Evolutionary conservation across 495 filamentous ascomycete genomes (phyloP), one percentile per base, ranked within the genome.

Genomic region (Friedmanniomyces endolithicus): DNA sequence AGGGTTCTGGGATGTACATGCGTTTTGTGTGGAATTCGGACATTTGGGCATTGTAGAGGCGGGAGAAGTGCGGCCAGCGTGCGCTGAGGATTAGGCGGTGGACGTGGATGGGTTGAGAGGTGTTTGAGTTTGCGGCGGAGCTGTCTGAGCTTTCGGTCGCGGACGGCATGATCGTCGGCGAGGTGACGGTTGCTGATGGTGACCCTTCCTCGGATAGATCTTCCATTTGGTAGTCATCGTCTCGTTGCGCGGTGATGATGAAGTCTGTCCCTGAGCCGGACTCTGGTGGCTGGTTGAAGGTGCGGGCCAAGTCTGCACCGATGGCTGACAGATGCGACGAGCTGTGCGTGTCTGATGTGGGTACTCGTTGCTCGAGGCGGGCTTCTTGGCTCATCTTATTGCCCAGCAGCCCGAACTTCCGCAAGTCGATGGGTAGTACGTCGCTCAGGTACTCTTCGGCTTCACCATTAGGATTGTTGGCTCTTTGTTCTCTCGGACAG

Each of bases 1-100:
- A 97, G 1, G 89, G 88, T 65, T 97, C 94, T 0, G 94, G 90
- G 40, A 98, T 94, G 69, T 97, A 92, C 85, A 98, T 90, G 66
- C 86, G 86, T 62, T 90, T 89, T 12, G 86, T 88, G 67, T 97
- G 92, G 63, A 92, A 97, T 65, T 98, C 92, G 11, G 84, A 81
- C 92, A 98, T 97, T 60, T 94, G 88, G 11, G 90, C 80, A 19
- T 86, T 78, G 69, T 92, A 96, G 4, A 98, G 69, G 11, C 90
- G 82, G 23, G 83, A 81, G 68, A 98, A 98, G 67, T 98, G 94
- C 14, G 92, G 90, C 92, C 92, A 98, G 37, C 92, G 82, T 6
- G 94, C 83, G 65, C 90, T 87, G 19, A 98, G 75, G 48, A 98
- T 94, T 52, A 98, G 81, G 56, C 83, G 85, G 68, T 98, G 92